Base-by-base conservation (phyloP, 257 asterid genomes). In the Jasminum sambac region DNA sequence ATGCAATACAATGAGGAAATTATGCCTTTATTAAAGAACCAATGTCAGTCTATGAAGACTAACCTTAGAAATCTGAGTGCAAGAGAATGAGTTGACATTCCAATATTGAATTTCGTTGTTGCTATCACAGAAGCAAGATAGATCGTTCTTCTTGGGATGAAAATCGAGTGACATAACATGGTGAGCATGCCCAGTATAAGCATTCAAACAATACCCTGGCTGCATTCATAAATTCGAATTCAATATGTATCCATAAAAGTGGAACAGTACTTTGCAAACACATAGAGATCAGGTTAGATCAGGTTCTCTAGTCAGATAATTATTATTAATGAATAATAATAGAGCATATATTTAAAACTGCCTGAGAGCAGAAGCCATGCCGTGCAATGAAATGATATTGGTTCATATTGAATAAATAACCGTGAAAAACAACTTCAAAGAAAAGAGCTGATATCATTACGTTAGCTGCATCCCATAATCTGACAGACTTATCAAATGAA, bases 381-480 rank as follows among this genome's bases (percentile, higher is more conserved):
- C 30, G 17, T 2, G 13, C 52, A 16, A n/a, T 11, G 50, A 13
- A 21, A 55, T 21, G 24, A 50, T 17, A 17, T 50, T 50, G 59
- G 59, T 50, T 8, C 59, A 50, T 50, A 50, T 50, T 50, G 59
- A 23, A 55, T 3, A 55, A 55, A 12, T 6, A 21, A 21, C 36
- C 23, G 14, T 2, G 8, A 19, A 21, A 41, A 16, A 36, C 14
- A 9, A 48, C 17, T 16, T 23, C 30, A 23, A 14, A 24, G 36
- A 30, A 24, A 67, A 72, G 70, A 50, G 63, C 64, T 61, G 61
- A 70, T 69, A 78, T 74, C 39, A 66, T 82, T 86, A 93, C 98
- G 76, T 90, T 90, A 66, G 97, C 92, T 64, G 98, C 98, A 78
- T 93, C 98, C 98, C 98, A 93, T 72, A 93, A 71, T 86, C 97